These are phyloP conservation scores for Backusella westeae DNA, from an alignment of 192 early-diverging fungal species.

Conservation along the genomic window DNA sequence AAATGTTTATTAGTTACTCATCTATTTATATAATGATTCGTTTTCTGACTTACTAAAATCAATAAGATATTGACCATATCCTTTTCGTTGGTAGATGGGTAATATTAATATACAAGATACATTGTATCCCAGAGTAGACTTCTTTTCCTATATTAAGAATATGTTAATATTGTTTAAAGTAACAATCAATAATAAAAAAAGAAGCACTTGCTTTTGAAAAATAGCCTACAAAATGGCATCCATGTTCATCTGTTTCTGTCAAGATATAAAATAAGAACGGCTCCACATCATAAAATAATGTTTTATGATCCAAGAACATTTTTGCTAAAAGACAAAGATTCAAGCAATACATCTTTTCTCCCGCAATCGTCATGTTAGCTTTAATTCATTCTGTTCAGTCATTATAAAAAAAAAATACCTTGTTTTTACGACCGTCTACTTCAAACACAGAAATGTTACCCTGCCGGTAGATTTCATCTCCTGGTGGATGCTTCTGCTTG, in stretches of 20 bases:
- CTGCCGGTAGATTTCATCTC: slow-evolving; percentile 95
- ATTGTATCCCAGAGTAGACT: slow-evolving; percentile 81
- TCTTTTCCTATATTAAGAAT: slow-evolving; percentile 63
- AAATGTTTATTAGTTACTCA: background rate
- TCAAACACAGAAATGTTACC: slow-evolving; percentile 91
- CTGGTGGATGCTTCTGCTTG: slow-evolving; percentile 81
- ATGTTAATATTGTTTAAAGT: background rate
- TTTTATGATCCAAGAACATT: slow-evolving; percentile 98
- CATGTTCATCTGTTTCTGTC: slow-evolving; percentile 73
- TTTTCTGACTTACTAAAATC: slow-evolving; percentile 71
- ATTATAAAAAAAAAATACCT: slow-evolving; percentile 42
- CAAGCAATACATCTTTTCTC: slow-evolving; percentile 83
- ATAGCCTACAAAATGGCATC: slow-evolving; percentile 93
- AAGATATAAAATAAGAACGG: slow-evolving; percentile 97
- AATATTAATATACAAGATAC: slow-evolving; percentile 89
- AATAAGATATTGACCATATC: slow-evolving; percentile 88
- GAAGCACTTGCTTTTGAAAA: slow-evolving; percentile 73
- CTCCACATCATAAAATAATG: slow-evolving; percentile 95
- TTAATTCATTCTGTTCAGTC: background rate
- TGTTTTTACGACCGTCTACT: slow-evolving; percentile 96
- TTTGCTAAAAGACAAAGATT: slow-evolving; percentile 95
- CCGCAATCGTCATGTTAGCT: background rate
- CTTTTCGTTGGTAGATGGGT: slow-evolving; percentile 82
- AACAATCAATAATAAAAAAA: background rate
- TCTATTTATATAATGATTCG: background rate